These are phyloP conservation scores for Phylloporus arenicola DNA, from an alignment of 768 basidiomycete species.

Conservation along the genomic window DNA sequence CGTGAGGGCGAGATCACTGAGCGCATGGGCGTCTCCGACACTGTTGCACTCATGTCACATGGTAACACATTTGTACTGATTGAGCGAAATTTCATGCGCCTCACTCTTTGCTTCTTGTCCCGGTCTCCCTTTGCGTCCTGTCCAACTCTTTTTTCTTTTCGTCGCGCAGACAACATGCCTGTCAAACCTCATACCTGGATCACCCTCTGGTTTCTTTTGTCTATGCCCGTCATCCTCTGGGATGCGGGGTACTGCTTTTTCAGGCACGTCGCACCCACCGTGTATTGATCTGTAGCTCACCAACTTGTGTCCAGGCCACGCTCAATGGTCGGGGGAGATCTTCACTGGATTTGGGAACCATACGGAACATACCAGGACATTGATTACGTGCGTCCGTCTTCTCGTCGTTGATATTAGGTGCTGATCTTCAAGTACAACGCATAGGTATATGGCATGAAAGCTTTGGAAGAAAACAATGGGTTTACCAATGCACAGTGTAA, in stretches of 20 bases:
- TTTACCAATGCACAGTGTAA: conserved; percentile 84
- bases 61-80: background rate
- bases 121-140: background rate
- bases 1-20: background rate
- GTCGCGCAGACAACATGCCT: conserved; percentile 33
- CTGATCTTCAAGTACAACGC: conserved; percentile 32
- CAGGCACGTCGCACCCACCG: conserved; percentile 39
- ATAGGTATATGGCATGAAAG: conserved; percentile 68
- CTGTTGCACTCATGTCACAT: background rate
- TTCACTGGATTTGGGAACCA: conserved; percentile 89
- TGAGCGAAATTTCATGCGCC: background rate
- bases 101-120: background rate
- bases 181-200: conserved; percentile 53
- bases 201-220: conserved; percentile 61
- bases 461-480: conserved; percentile 61
- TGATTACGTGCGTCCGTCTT: conserved; percentile 32
- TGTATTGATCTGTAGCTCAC: background rate
- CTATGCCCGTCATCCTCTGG: conserved; percentile 56
- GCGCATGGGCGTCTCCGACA: background rate
- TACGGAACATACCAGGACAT: conserved; percentile 76
- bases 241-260: conserved; percentile 79
- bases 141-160: background rate
- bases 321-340: conserved; percentile 81
- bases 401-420: background rate
- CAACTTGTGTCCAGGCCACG: conserved; percentile 52